Evolutionary conservation across 306 rosid species (phyloP).

Genomic region (Fagus crenata): DNA sequence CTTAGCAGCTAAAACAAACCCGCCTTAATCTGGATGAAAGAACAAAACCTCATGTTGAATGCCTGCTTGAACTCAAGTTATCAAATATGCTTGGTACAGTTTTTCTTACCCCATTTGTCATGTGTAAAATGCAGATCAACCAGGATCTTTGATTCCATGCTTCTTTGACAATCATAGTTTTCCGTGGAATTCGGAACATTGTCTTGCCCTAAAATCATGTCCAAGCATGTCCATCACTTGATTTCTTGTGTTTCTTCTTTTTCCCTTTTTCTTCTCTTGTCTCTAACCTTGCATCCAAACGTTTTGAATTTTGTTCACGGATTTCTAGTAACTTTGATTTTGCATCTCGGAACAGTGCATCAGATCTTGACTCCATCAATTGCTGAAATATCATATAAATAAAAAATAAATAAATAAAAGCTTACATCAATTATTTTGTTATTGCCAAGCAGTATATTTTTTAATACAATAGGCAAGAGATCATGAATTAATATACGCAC

Average conservation of each 20-base stretch:
- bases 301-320: constrained; percentile 75
- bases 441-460: constrained; percentile 13
- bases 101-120: neutral
- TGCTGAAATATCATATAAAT: constrained; percentile 56
- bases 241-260: constrained; percentile 53
- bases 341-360: constrained; percentile 75
- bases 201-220: constrained; percentile 13
- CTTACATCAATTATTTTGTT: neutral
- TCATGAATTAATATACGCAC: constrained; percentile 38
- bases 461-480: constrained; percentile 4
- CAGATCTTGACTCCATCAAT: constrained; percentile 78
- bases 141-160: neutral
- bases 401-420: constrained; percentile 17
- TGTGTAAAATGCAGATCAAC: neutral
- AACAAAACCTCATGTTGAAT: too few relatives aligned
- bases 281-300: constrained; percentile 55
- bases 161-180: neutral
- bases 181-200: constrained; percentile 6
- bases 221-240: constrained; percentile 25
- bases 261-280: constrained; percentile 49
- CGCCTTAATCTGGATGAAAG: too few relatives aligned
- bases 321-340: constrained; percentile 66
- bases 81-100: neutral
- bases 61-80: neutral
- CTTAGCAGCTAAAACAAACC: neutral